phyloP scores from a whole-genome alignment of 2,329 filamentous ascomycete species.

The Elsinoe necatrix region DNA sequence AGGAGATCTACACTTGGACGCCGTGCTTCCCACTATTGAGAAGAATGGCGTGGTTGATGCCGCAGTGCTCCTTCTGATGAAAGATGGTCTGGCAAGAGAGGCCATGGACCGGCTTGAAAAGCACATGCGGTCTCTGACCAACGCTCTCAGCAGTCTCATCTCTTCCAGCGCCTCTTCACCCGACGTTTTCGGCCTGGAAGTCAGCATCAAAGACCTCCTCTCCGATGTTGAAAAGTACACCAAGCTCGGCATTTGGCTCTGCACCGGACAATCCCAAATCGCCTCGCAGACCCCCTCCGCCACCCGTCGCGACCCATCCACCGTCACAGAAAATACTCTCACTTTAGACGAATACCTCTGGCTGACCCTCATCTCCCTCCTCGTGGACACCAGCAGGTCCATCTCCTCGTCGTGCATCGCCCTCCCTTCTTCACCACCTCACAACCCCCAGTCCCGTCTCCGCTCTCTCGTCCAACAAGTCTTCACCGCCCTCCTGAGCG shows the following conservation, averaged over 20 bases:
- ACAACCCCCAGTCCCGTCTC: constrained; percentile 51
- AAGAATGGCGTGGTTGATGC: constrained; percentile 84
- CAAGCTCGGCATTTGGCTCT: constrained; percentile 91
- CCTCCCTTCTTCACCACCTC: constrained; percentile 55
- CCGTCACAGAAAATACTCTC: constrained; percentile 49
- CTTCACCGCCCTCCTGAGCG: constrained; percentile 19
- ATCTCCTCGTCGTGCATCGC: constrained; percentile 36
- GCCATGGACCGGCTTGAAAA: constrained; percentile 79
- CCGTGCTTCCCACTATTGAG: constrained; percentile 80
- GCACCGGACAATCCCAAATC: constrained; percentile 62
- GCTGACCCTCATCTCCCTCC: constrained; percentile 56
- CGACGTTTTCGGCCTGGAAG: constrained; percentile 50
- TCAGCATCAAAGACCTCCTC: constrained; percentile 64
- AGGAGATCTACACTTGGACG: constrained; percentile 68
- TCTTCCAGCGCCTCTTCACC: constrained; percentile 50
- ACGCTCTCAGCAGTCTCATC: constrained; percentile 66
- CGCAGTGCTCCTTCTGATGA: constrained; percentile 80
- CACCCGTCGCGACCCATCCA: constrained; percentile 23
- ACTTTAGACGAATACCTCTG: constrained; percentile 55
- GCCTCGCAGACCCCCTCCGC: constrained; percentile 29
- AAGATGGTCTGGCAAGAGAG: constrained; percentile 71
- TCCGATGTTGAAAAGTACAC: constrained; percentile 78
- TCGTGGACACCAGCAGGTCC: constrained; percentile 47
- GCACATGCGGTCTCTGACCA: constrained; percentile 72
- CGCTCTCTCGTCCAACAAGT: constrained; percentile 17